Evolutionary conservation across 2,329 filamentous ascomycete genomes (phyloP).

Genomic region (Leptographium radiaticola): DNA sequence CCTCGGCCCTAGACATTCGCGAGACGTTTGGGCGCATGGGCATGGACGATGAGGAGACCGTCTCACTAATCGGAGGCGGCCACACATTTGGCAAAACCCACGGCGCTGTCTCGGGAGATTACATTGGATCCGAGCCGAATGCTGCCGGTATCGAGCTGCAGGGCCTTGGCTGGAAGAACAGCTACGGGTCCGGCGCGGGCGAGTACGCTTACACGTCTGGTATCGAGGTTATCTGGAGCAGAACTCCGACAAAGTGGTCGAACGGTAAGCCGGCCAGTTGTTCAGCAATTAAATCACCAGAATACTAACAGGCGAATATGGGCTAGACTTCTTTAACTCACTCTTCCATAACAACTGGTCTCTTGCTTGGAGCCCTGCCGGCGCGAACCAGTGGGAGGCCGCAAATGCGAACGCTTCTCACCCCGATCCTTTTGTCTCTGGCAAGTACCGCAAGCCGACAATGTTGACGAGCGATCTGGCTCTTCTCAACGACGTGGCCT

Average conservation of each 20-base stretch:
- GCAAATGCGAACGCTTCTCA: constrained; percentile 48
- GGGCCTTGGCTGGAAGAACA: constrained; percentile 62
- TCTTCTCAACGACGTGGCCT: constrained; percentile 56
- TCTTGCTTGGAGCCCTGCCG: constrained; percentile 59
- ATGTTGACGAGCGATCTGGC: constrained; percentile 69
- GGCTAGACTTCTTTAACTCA: constrained; percentile 57
- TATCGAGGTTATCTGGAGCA: constrained; percentile 69
- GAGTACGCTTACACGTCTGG: constrained; percentile 61
- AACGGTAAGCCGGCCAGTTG: constrained; percentile 25
- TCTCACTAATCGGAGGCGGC: constrained; percentile 64
- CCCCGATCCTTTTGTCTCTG: constrained; percentile 56
- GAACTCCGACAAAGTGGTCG: constrained; percentile 63
- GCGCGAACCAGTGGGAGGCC: constrained; percentile 65
- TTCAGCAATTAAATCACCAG: background rate
- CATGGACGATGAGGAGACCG: constrained; percentile 74
- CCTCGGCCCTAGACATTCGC: constrained; percentile 59
- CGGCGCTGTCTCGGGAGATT: constrained; percentile 50
- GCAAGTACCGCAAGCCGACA: constrained; percentile 57
- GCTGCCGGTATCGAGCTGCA: constrained; percentile 50
- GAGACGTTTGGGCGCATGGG: constrained; percentile 69
- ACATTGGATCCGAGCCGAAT: constrained; percentile 58
- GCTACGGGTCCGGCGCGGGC: constrained; percentile 52
- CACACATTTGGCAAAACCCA: constrained; percentile 75
- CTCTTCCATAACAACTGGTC: constrained; percentile 72
- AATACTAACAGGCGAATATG: too few relatives aligned